Percentiles rank a stretch among this genome's conserved stretches.
Evolutionary conservation across 2,329 filamentous ascomycete genomes (phyloP).

Genomic region (Chlorencoelia australis): DNA sequence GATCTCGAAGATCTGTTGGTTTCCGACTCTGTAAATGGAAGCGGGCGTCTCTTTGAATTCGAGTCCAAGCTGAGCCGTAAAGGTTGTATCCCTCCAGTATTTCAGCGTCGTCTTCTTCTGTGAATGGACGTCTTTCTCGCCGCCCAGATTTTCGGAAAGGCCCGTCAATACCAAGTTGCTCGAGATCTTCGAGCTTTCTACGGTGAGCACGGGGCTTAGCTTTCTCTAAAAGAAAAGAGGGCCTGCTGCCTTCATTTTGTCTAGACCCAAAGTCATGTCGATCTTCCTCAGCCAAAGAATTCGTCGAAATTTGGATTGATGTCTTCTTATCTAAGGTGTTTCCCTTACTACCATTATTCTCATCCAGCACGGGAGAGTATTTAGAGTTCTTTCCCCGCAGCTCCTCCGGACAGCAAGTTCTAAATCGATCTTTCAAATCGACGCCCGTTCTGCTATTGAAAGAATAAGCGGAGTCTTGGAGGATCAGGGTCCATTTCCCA

Average conservation of each 20-base stretch:
- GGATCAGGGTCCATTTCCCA: constrained; percentile 54
- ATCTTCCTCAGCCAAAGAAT: constrained; percentile 35
- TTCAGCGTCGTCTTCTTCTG: constrained; percentile 50
- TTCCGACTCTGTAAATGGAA: constrained; percentile 49
- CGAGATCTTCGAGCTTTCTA: constrained; percentile 45
- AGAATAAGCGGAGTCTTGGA: constrained; percentile 48
- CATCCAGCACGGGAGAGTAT: not conserved
- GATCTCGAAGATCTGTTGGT: constrained; percentile 53
- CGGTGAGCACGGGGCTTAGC: constrained; percentile 45
- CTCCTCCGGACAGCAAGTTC: constrained; percentile 55
- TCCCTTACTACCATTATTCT: constrained; percentile 3
- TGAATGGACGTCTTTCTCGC: constrained; percentile 50
- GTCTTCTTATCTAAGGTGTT: constrained; percentile 30
- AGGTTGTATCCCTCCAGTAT: constrained; percentile 49
- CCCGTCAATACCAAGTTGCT: constrained; percentile 47
- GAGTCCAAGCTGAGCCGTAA: constrained; percentile 56
- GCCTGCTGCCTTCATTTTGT: constrained; percentile 22
- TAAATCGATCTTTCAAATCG: constrained; percentile 56
- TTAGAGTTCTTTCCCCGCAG: constrained; percentile 35
- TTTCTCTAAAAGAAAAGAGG: constrained; percentile 25
- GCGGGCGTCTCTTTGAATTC: constrained; percentile 49
- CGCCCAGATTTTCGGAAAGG: constrained; percentile 54
- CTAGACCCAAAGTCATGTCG: constrained; percentile 9
- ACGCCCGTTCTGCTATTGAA: constrained; percentile 53
- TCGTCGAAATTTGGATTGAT: constrained; percentile 42